A percentile compares a stretch with the other conserved stretches of the same genome.
phyloP scores from a whole-genome alignment of 768 basidiomycete species.

The Dioszegia hungarica region DNA sequence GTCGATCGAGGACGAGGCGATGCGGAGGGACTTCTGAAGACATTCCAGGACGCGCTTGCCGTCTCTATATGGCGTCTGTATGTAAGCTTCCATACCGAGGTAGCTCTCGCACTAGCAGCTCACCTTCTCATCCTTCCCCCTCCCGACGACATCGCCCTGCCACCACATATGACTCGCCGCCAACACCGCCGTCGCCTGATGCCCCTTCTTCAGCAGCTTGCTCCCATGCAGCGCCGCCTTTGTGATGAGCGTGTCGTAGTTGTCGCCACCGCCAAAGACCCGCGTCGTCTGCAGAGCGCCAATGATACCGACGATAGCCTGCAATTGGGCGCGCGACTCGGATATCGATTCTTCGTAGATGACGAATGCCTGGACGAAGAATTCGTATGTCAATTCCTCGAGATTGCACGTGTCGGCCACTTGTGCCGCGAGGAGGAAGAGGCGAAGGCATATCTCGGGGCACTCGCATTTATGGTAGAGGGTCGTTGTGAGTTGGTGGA shows the following conservation, averaged over 20 bases:
- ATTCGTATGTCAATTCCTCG: conserved; percentile 93
- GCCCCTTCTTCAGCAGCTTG: conserved; percentile 94
- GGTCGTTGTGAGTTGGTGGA: conserved; percentile 86
- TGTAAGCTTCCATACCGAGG: neutral
- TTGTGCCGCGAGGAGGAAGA: conserved; percentile 93
- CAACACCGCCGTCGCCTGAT: conserved; percentile 90
- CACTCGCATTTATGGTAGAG: conserved; percentile 91
- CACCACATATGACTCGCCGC: conserved; percentile 98
- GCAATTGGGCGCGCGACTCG: conserved; percentile 88
- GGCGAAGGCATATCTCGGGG: conserved; percentile 74
- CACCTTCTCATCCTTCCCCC: conserved; percentile 56
- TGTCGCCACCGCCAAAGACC: conserved; percentile 81
- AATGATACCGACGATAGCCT: conserved; percentile 95
- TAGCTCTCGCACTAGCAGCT: neutral
- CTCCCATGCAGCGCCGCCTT: conserved; percentile 98
- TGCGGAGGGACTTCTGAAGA: conserved; percentile 90
- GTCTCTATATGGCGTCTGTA: conserved; percentile 58
- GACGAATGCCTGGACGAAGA: conserved; percentile 95
- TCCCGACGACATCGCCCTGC: conserved; percentile 63
- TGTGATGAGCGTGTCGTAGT: conserved; percentile 95
- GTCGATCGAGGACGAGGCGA: conserved; percentile 93
- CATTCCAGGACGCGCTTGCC: conserved; percentile 97
- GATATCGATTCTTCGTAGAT: conserved; percentile 98
- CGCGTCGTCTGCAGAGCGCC: conserved; percentile 79
- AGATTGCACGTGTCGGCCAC: conserved; percentile 91